Conservation (phyloP, 2,329 filamentous ascomycete species). For the Hypoxylon sp. region DNA sequence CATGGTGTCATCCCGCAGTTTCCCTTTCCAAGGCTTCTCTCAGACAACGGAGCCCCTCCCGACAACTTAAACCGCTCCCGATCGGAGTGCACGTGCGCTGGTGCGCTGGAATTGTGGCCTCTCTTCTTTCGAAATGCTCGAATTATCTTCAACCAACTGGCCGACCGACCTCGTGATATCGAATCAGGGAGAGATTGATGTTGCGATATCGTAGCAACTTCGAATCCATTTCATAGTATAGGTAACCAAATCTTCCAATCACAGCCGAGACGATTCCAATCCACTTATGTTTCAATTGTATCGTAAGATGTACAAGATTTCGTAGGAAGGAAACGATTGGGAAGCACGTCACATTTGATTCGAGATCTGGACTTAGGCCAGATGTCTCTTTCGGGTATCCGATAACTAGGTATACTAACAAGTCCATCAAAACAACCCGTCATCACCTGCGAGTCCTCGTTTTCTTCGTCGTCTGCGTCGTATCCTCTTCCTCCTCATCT, state of each 20-base stretch:
- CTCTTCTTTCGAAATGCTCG: neutral
- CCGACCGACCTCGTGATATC: constrained; percentile 1
- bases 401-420: constrained; percentile 27
- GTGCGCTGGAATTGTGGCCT: constrained; percentile 17
- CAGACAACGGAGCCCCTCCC: constrained; percentile 24
- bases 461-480: constrained; percentile 69
- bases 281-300: neutral
- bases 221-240: neutral
- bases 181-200: neutral
- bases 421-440: constrained; percentile 7
- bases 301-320: neutral
- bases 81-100: constrained; percentile 32
- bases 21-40: neutral
- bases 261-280: neutral
- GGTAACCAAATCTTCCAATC: neutral
- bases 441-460: constrained; percentile 66
- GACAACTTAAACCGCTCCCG: constrained; percentile 17
- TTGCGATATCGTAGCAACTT: constrained; percentile 11
- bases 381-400: constrained; percentile 38
- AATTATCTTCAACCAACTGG: constrained; percentile 9
- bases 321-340: neutral
- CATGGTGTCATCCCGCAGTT: constrained; percentile 29
- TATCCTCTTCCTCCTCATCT: constrained; percentile 85
- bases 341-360: constrained; percentile 2
- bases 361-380: constrained; percentile 20